phyloP scores from a whole-genome alignment of 2,329 filamentous ascomycete species.

The Penicillium sp. region DNA sequence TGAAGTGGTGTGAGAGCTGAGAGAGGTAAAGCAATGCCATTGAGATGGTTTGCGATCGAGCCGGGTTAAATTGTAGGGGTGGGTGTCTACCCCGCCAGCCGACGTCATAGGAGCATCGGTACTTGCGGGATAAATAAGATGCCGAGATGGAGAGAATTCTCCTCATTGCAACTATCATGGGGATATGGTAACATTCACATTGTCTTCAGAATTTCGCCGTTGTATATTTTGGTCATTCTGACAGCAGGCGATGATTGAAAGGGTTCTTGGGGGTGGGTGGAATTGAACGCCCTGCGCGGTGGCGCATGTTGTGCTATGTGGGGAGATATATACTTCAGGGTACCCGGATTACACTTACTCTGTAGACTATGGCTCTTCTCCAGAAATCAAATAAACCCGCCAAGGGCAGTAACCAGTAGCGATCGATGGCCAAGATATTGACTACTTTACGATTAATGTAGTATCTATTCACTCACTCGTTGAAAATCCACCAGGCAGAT shows the following conservation, averaged over 20 bases:
- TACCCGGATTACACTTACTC: too few species aligned
- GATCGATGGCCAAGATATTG: too few species aligned
- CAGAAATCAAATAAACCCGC: too few species aligned
- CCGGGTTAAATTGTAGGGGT: not conserved
- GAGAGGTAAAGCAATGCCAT: not conserved
- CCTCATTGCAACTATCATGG: not conserved
- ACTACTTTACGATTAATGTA: too few species aligned
- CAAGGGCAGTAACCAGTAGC: too few species aligned
- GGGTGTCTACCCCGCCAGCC: constrained; percentile 10
- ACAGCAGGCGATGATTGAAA: not conserved
- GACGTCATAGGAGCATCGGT: constrained; percentile 27
- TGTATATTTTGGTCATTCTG: not conserved
- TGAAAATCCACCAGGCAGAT: too few species aligned
- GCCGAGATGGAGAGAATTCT: not conserved
- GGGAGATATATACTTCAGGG: not conserved
- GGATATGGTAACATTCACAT: not conserved
- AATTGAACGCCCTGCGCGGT: not conserved
- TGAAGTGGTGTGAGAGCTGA: constrained; percentile 19
- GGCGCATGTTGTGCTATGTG: not conserved
- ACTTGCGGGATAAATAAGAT: not conserved
- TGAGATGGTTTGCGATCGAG: not conserved
- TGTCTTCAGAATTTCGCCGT: not conserved
- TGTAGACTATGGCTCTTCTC: too few species aligned
- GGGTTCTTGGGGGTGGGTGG: not conserved
- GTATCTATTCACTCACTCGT: too few species aligned